phyloP scores from a whole-genome alignment of 2,329 filamentous ascomycete species.

The Exserohilum turcica region DNA sequence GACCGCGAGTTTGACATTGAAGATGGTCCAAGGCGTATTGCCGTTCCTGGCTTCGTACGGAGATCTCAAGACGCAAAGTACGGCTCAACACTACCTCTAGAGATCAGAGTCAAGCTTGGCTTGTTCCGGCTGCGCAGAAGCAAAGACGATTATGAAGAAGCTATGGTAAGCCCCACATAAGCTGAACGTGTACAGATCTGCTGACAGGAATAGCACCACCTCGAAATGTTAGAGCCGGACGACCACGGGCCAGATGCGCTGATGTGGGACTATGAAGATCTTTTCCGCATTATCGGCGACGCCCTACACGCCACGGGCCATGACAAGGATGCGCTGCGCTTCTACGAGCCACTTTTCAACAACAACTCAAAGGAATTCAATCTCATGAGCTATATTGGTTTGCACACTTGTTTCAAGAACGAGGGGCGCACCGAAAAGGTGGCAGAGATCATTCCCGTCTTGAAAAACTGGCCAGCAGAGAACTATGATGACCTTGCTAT shows the following conservation, averaged over 20 bases:
- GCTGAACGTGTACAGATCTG: conserved; percentile 50
- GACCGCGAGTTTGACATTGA: conserved; percentile 88
- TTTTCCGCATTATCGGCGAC: conserved; percentile 75
- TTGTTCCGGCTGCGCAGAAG: conserved; percentile 78
- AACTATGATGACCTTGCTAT: conserved; percentile 78
- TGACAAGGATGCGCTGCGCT: conserved; percentile 62
- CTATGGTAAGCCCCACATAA: conserved; percentile 67
- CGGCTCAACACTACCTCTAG: conserved; percentile 74
- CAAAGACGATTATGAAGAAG: conserved; percentile 68
- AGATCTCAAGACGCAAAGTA: conserved; percentile 65
- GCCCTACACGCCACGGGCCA: conserved; percentile 58
- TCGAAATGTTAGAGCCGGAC: conserved; percentile 70
- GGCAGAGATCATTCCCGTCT: conserved; percentile 75
- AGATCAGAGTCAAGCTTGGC: conserved; percentile 82
- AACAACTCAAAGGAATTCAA: conserved; percentile 30
- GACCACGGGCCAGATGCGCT: conserved; percentile 57
- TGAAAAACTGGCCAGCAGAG: conserved; percentile 72
- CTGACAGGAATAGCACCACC: conserved; percentile 50
- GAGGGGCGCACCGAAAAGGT: conserved; percentile 69
- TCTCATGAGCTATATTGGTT: conserved; percentile 43
- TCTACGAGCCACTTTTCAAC: conserved; percentile 57
- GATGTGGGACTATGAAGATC: conserved; percentile 72
- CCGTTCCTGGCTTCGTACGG: conserved; percentile 65
- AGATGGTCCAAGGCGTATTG: conserved; percentile 67
- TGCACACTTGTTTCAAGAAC: conserved; percentile 67